Base-by-base conservation (phyloP, 106 monocot genomes). In the Vanilla planifolia region DNA sequence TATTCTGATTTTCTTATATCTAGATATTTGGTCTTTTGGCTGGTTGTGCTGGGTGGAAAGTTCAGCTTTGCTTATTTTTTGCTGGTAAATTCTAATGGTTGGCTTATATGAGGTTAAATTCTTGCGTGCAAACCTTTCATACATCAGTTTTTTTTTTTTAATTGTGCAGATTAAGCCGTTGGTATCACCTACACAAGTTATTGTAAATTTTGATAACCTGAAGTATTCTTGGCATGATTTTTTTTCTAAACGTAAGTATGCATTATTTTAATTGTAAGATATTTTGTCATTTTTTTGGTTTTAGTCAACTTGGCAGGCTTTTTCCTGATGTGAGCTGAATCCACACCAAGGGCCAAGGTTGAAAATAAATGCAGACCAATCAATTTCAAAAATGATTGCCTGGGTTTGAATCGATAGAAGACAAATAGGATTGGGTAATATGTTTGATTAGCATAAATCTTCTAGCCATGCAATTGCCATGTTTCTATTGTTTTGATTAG, bases 1-100 rank as follows among this genome's bases (percentile, higher is more conserved):
- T 6, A 27, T 45, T 33, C 3, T 35, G 15, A 8, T 34, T 46
- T 62, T 51, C 43, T 8, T 59, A 30, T 15, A 8, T 92, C 65
- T 73, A 95, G 94, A 59, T 95, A 95, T 61, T 60, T 73, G 37
- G 33, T 77, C 13, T 95, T 83, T 62, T 95, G 94, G 94, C 67
- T 95, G 24, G 69, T 80, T 27, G 72, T 95, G 25, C 80, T 95
- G 55, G 83, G 80, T 37, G 78, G 69, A 57, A 95, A 95, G 62
- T 95, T 95, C 67, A 67, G 83, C 37, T 95, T 89, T 58, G 81
- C 94, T 3, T 95, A 89, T 83, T 95, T 86, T 73, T 76, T 95
- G 4, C 86, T 83, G 89, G 94, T 44, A 79, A 79, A 67, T 62
- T 8, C 20, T n/a, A 61, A n/a, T 35, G 45, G 37, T 73, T 3